These are phyloP conservation scores for Candida fluviatilis DNA, from an alignment of 805 yeast genomes.

Conservation along the genomic window DNA sequence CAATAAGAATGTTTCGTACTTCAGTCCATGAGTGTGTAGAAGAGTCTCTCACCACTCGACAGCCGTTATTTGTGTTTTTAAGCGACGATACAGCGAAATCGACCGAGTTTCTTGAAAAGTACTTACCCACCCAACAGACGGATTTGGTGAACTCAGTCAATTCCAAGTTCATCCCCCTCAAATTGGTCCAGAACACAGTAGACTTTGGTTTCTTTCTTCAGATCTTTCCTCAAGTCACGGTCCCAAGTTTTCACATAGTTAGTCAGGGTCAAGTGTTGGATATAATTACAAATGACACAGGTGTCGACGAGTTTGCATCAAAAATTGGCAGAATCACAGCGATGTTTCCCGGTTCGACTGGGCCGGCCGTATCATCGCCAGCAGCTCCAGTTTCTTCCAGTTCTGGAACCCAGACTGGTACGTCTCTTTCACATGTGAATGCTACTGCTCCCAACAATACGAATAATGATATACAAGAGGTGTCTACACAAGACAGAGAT, in stretches of 20 bases:
- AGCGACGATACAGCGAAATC: slow-evolving; percentile 9
- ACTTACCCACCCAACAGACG: slow-evolving; percentile 4
- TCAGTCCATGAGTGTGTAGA: slow-evolving; percentile 23
- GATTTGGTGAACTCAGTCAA: slow-evolving; percentile 2
- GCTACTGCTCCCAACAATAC: too few relatives aligned
- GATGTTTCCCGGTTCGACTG: background rate
- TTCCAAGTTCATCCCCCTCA: slow-evolving; percentile 14
- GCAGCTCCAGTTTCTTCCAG: background rate
- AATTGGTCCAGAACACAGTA: slow-evolving; percentile 12
- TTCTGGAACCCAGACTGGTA: background rate
- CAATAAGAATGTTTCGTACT: slow-evolving; percentile 11
- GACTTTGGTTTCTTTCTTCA: slow-evolving; percentile 41
- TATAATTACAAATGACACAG: slow-evolving; percentile 30
- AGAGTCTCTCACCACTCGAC: slow-evolving; percentile 11
- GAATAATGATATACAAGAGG: too few relatives aligned
- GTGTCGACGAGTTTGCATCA: slow-evolving; percentile 20
- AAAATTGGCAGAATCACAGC: slow-evolving; percentile 11
- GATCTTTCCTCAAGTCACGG: slow-evolving; percentile 46
- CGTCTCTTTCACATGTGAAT: too few relatives aligned
- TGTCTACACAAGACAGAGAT: too few relatives aligned
- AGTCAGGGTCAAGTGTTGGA: slow-evolving; percentile 44
- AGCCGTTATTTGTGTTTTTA: slow-evolving; percentile 23
- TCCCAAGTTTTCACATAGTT: slow-evolving; percentile 60
- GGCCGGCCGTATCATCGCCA: background rate
- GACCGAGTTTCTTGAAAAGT: slow-evolving; percentile 12